These are phyloP conservation scores for Lactarius pseudohatsudake DNA, from an alignment of 768 basidiomycete genomes.

Conservation along the genomic window DNA sequence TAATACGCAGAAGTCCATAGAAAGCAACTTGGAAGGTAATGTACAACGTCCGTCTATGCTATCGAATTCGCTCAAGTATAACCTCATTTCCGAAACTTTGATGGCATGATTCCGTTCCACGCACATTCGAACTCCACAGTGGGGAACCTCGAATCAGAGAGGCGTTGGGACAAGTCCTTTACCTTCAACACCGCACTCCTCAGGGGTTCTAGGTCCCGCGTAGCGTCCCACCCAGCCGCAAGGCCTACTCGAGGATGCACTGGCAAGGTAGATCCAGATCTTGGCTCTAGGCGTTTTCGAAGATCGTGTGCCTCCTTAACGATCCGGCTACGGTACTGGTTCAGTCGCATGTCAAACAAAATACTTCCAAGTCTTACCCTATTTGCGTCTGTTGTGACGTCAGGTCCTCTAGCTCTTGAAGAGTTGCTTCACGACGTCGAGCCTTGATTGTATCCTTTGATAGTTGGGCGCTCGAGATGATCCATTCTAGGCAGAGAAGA, in stretches of 20 bases:
- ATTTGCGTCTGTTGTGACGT: background rate
- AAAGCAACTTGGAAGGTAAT: too few species aligned
- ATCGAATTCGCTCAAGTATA: too few species aligned
- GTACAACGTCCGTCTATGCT: too few species aligned
- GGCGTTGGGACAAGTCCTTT: slow-evolving; percentile 2
- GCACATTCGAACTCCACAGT: slow-evolving; percentile 14
- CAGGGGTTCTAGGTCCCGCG: slow-evolving; percentile 6
- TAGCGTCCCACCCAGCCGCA: background rate
- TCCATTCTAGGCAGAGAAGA: slow-evolving; percentile 22
- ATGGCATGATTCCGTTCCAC: slow-evolving; percentile 22
- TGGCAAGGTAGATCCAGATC: background rate
- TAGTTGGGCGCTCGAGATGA: background rate
- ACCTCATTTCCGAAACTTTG: too few species aligned
- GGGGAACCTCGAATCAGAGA: slow-evolving; percentile 10
- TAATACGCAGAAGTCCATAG: too few species aligned
- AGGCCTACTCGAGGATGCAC: background rate
- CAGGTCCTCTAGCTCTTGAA: slow-evolving; percentile 9
- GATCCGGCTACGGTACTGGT: background rate
- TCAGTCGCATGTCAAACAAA: background rate
- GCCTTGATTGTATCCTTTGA: slow-evolving; percentile 11
- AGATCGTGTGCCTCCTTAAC: slow-evolving; percentile 2
- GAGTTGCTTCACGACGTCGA: background rate
- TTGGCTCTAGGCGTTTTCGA: background rate
- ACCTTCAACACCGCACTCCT: slow-evolving; percentile 9
- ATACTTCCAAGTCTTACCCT: background rate